Percentiles rank a stretch among this genome's conserved stretches.
Evolutionary conservation across 176 grass and related monocot species (phyloP).

Genomic region (Carex parvula): DNA sequence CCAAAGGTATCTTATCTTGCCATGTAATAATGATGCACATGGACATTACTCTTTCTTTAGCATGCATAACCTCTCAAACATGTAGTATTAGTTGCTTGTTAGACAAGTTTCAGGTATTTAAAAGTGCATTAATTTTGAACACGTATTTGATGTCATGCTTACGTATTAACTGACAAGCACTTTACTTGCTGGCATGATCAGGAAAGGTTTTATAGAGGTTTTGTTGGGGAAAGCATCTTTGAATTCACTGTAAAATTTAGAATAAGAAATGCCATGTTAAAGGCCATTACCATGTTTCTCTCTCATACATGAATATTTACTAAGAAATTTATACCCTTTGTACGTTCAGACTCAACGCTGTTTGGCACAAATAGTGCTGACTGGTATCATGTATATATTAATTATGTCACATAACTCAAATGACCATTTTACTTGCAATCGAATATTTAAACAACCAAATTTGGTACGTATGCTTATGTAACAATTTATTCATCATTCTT

Average conservation of each 20-base stretch:
- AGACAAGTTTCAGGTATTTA: not conserved
- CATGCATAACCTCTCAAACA: not conserved
- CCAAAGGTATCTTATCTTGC: constrained; percentile 52
- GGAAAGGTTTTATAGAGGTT: not conserved
- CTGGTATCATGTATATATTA: not conserved
- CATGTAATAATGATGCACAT: not conserved
- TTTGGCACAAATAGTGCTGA: not conserved
- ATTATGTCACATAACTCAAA: not conserved
- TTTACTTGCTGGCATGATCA: not conserved
- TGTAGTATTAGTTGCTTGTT: not conserved
- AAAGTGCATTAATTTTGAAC: constrained; percentile 8
- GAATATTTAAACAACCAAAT: not conserved
- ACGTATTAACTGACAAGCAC: not conserved
- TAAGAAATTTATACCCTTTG: not conserved
- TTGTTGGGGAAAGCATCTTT: not conserved
- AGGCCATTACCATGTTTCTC: not conserved
- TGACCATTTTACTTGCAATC: not conserved
- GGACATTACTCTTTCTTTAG: not conserved
- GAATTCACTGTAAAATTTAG: not conserved
- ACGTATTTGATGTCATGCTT: not conserved
- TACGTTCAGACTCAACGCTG: not conserved
- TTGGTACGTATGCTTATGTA: not conserved
- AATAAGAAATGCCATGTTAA: not conserved
- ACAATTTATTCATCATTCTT: not conserved
- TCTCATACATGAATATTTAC: not conserved